phyloP scores from a whole-genome alignment of 1,284 basidiomycete genomes.

The Pseudozyma tsukubaensis region DNA sequence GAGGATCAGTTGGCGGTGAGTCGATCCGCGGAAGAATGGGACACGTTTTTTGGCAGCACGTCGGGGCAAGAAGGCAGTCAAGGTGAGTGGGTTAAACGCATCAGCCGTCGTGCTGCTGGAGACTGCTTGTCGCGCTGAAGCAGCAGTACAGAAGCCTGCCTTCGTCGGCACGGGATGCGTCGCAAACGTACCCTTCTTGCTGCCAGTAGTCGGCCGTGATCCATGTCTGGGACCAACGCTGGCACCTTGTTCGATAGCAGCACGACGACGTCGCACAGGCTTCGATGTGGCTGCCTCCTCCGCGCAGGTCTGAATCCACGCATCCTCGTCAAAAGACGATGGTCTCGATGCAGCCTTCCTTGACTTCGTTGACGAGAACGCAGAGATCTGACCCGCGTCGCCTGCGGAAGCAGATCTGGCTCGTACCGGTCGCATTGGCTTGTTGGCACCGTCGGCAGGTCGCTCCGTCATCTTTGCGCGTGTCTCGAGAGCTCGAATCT shows the following conservation, averaged over 20 bases:
- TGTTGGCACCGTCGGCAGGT: constrained; percentile 7
- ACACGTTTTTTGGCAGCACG: constrained; percentile 19
- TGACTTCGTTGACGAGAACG: constrained; percentile 15
- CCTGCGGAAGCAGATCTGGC: constrained; percentile 5
- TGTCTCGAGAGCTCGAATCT: constrained; percentile 62
- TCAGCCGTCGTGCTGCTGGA: background rate
- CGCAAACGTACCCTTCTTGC: background rate
- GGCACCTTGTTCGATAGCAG: background rate
- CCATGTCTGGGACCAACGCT: constrained; percentile 13
- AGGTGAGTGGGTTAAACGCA: background rate
- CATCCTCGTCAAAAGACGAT: constrained; percentile 29
- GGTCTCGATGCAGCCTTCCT: constrained; percentile 12
- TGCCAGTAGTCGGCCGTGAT: background rate
- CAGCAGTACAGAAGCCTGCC: constrained; percentile 17
- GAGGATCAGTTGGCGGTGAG: constrained; percentile 38
- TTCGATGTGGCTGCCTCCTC: constrained; percentile 30
- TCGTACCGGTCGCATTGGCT: constrained; percentile 7
- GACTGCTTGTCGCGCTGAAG: background rate
- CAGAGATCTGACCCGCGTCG: background rate
- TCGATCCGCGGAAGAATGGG: constrained; percentile 43
- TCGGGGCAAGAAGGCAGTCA: constrained; percentile 20
- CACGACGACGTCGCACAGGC: constrained; percentile 8
- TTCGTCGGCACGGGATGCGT: constrained; percentile 25
- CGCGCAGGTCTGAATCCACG: constrained; percentile 46
- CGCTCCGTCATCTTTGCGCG: constrained; percentile 48